These are phyloP conservation scores for Pseudopithomyces chartarum DNA, from an alignment of 2,329 filamentous ascomycete species.

Conservation along the genomic window DNA sequence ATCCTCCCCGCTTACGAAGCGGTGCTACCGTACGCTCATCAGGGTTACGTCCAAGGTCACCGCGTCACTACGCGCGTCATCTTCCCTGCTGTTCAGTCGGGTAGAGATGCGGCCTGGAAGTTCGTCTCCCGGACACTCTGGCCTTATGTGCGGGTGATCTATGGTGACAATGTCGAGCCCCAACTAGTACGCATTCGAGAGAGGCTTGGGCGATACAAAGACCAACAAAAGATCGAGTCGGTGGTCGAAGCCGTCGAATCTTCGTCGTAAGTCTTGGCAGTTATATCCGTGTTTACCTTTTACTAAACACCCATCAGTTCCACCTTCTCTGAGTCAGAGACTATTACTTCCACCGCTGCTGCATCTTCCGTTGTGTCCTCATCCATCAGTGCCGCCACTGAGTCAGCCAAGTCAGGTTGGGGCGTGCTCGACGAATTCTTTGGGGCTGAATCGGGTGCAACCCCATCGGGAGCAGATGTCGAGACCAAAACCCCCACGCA, in stretches of 20 bases:
- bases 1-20: slow-evolving; percentile 76
- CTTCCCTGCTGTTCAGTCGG: slow-evolving; percentile 73
- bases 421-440: slow-evolving; percentile 37
- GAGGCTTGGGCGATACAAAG: slow-evolving; percentile 77
- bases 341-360: slow-evolving; percentile 23
- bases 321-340: slow-evolving; percentile 19
- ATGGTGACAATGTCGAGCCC: slow-evolving; percentile 91
- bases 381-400: slow-evolving; percentile 24
- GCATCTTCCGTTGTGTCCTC: slow-evolving; percentile 34
- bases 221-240: slow-evolving; percentile 66
- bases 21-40: slow-evolving; percentile 74
- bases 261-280: slow-evolving; percentile 24
- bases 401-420: slow-evolving; percentile 34
- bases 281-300: not conserved
- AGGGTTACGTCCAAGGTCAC: slow-evolving; percentile 69
- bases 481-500: slow-evolving; percentile 18
- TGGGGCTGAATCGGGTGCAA: slow-evolving; percentile 28
- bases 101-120: slow-evolving; percentile 69
- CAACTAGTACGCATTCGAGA: slow-evolving; percentile 92
- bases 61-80: slow-evolving; percentile 71
- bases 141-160: slow-evolving; percentile 79
- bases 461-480: slow-evolving; percentile 22
- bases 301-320: slow-evolving; percentile 18
- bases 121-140: slow-evolving; percentile 80
- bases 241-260: slow-evolving; percentile 60